Evolutionary conservation across 2,329 filamentous ascomycete species (phyloP).

Genomic region (Zasmidium angulare): DNA sequence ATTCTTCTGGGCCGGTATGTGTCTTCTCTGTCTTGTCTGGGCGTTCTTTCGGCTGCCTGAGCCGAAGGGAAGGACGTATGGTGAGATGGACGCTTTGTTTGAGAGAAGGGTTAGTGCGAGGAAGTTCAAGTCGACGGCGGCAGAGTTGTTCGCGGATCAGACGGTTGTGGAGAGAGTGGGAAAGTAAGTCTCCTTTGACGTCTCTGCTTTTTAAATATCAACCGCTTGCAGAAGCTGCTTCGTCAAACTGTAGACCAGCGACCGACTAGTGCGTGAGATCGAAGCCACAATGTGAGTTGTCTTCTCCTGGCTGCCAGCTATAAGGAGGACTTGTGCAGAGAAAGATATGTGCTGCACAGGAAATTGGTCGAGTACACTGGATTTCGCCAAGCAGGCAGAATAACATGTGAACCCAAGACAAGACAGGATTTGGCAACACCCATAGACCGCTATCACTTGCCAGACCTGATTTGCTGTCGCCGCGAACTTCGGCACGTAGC

Average conservation of each 20-base stretch:
- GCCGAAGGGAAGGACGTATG: conserved; percentile 54
- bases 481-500: no score
- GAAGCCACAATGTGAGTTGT: no score
- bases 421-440: no score
- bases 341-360: no score
- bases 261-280: no score
- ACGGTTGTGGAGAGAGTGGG: background rate
- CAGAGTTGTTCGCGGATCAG: conserved; percentile 18
- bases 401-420: no score
- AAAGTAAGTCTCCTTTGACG: background rate
- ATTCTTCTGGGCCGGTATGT: conserved; percentile 46
- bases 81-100: conserved; percentile 58
- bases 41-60: conserved; percentile 56
- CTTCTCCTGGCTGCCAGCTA: no score
- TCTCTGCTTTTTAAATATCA: background rate
- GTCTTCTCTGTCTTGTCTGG: conserved; percentile 50
- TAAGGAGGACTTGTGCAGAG: no score
- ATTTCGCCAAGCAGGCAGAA: no score
- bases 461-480: no score
- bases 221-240: background rate
- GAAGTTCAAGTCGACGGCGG: conserved; percentile 35
- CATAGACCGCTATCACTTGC: no score
- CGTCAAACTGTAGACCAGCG: background rate
- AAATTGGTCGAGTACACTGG: no score
- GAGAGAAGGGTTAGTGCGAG: conserved; percentile 47